Percentiles rank a stretch among this genome's conserved stretches.
Evolutionary conservation across 805 yeast species (phyloP).

Genomic region (Schwanniomyces yamadae): DNA sequence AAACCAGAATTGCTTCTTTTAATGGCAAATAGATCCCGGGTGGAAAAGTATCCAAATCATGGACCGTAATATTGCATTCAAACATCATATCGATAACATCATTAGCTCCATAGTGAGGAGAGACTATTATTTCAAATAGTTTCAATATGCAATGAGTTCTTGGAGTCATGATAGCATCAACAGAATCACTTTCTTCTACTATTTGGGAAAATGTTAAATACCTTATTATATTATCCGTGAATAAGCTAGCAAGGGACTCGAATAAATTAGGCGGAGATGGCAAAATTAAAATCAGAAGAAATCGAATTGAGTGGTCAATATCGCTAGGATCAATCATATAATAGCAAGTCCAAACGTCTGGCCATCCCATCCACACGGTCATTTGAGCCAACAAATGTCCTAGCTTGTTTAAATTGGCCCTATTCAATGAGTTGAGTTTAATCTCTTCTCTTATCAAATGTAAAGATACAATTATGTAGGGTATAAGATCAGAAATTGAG

Average conservation of each 20-base stretch:
- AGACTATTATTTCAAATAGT: slow-evolving; percentile 61
- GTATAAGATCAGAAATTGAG: slow-evolving; percentile 52
- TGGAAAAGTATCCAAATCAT: slow-evolving; percentile 68
- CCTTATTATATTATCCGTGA: slow-evolving; percentile 44
- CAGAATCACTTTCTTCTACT: slow-evolving; percentile 57
- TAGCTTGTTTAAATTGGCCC: slow-evolving; percentile 36
- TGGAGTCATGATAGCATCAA: slow-evolving; percentile 65
- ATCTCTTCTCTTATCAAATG: slow-evolving; percentile 80
- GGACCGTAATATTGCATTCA: slow-evolving; percentile 50
- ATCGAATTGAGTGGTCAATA: slow-evolving; percentile 40
- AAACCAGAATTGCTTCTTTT: slow-evolving; percentile 53
- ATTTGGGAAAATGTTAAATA: slow-evolving; percentile 67
- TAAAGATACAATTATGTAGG: slow-evolving; percentile 63
- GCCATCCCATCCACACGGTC: slow-evolving; percentile 73
- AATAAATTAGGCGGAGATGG: slow-evolving; percentile 61
- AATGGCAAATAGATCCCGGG: slow-evolving; percentile 68
- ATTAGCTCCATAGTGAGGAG: slow-evolving; percentile 48
- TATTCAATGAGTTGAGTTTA: slow-evolving; percentile 51
- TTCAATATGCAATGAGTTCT: slow-evolving; percentile 58
- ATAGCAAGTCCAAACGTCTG: slow-evolving; percentile 57
- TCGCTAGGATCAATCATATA: slow-evolving; percentile 40
- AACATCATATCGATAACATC: slow-evolving; percentile 64
- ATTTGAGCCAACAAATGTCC: slow-evolving; percentile 60
- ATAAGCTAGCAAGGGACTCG: slow-evolving; percentile 53
- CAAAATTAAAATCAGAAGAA: slow-evolving; percentile 47